Evolutionary conservation across 2,329 filamentous ascomycete genomes (phyloP).

Genomic region (Metarhizium guizhouense): DNA sequence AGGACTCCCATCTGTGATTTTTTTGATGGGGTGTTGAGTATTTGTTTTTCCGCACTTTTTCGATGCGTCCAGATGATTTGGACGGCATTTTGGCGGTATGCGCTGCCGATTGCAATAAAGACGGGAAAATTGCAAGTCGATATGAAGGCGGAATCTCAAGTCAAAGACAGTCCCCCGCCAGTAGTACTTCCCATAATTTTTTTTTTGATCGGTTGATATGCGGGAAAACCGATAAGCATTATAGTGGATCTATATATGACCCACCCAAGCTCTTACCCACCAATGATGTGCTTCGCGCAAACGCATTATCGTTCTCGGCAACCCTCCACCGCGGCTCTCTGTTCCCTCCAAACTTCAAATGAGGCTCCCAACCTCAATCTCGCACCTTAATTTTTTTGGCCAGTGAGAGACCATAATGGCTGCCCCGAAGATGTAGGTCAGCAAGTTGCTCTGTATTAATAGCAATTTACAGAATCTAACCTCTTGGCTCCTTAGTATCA

Average conservation of each 20-base stretch:
- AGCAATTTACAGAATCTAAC: background rate
- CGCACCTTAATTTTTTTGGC: background rate
- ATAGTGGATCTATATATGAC: background rate
- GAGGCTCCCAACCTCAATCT: conserved; percentile 1
- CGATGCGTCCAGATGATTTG: conserved; percentile 56
- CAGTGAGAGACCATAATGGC: conserved; percentile 26
- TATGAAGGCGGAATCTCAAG: background rate
- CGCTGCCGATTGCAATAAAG: conserved; percentile 9
- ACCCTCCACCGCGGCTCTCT: conserved; percentile 2
- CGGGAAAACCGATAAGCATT: conserved; percentile 29
- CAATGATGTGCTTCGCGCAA: conserved; percentile 26
- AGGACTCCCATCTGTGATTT: conserved; percentile 84
- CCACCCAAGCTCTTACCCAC: conserved; percentile 10
- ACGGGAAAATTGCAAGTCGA: background rate
- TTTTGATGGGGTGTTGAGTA: conserved; percentile 66
- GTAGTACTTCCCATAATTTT: conserved; percentile 12
- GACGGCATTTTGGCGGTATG: conserved; percentile 45
- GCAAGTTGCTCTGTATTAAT: background rate
- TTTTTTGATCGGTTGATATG: conserved; percentile 22
- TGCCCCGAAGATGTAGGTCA: conserved; percentile 37
- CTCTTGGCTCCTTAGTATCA: conserved; percentile 44
- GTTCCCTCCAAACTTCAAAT: conserved; percentile 3
- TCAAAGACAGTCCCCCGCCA: background rate
- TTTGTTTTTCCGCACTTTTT: conserved; percentile 62
- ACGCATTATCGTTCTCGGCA: conserved; percentile 18